Conservation (phyloP, 495 filamentous ascomycete genomes). For the Coniosporium apollinis region DNA sequence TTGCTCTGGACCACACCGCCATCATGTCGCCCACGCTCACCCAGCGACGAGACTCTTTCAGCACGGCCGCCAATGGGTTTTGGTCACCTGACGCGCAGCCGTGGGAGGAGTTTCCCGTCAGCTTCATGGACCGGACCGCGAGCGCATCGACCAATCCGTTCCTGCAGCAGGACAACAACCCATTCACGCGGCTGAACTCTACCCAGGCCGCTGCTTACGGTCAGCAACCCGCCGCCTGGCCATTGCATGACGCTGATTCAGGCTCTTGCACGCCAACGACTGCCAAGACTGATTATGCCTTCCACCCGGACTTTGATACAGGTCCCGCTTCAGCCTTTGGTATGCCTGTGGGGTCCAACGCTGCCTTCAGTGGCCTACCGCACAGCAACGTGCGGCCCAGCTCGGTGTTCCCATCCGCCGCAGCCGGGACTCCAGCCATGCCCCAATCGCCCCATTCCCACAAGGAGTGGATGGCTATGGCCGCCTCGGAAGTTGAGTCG, state of each 20-base stretch:
- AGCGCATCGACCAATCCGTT: conserved; percentile 8
- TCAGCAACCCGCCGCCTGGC: conserved; percentile 22
- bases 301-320: conserved; percentile 20
- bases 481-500: conserved; percentile 32
- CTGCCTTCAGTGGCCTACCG: conserved; percentile 21
- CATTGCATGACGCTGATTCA: conserved; percentile 20
- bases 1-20: conserved; percentile 13
- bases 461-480: conserved; percentile 40
- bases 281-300: conserved; percentile 16
- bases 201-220: conserved; percentile 27
- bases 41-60: conserved; percentile 15
- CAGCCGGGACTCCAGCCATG: conserved; percentile 25
- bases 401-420: conserved; percentile 18
- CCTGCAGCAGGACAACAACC: conserved; percentile 30
- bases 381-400: conserved; percentile 13
- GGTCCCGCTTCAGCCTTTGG: conserved; percentile 28
- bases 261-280: conserved; percentile 27
- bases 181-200: conserved; percentile 27
- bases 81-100: conserved; percentile 9
- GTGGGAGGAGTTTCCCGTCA: conserved; percentile 19
- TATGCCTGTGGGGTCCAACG: conserved; percentile 19
- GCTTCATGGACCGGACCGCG: conserved; percentile 14
- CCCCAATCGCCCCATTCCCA: conserved; percentile 44
- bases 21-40: conserved; percentile 21
- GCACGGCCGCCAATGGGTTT: conserved; percentile 8